Conservation (phyloP, 1,284 basidiomycete species). For the Leccinum ponderosum region DNA sequence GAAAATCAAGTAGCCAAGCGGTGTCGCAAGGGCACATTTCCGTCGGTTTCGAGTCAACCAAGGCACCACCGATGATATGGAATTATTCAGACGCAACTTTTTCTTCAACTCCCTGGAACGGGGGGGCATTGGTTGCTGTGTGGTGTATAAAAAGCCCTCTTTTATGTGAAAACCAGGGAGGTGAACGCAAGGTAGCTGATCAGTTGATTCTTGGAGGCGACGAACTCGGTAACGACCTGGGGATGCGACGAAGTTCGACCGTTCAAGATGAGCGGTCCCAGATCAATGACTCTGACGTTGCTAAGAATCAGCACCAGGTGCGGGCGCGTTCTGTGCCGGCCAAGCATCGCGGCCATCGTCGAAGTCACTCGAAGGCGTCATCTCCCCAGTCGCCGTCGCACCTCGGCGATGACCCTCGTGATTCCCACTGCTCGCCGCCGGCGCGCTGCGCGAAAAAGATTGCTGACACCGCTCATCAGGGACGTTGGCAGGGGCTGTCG, state of each 20-base stretch:
- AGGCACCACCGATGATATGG: too few species aligned
- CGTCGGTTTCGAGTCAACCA: too few species aligned
- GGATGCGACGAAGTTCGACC: conserved; percentile 20
- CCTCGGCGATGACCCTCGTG: conserved; percentile 10
- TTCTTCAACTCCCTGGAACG: too few species aligned
- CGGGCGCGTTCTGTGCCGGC: background rate
- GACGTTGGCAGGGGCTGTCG: conserved; percentile 8
- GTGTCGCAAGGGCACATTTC: too few species aligned
- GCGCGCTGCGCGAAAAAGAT: conserved; percentile 63
- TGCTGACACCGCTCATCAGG: conserved; percentile 23
- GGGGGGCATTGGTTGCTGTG: too few species aligned
- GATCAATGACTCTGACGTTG: conserved; percentile 54
- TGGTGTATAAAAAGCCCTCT: too few species aligned
- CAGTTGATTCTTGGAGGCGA: too few species aligned
- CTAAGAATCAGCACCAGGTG: conserved; percentile 34
- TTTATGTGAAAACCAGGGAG: too few species aligned
- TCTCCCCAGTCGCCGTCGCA: conserved; percentile 7
- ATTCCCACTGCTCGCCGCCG: conserved; percentile 40
- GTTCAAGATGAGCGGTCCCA: conserved; percentile 39
- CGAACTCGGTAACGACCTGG: conserved; percentile 29
- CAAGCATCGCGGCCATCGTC: conserved; percentile 8
- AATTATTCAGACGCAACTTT: too few species aligned
- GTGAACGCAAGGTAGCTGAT: too few species aligned
- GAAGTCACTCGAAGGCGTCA: conserved; percentile 12
- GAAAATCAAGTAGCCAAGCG: too few species aligned